Evolutionary conservation across 2,329 filamentous ascomycete genomes (phyloP).

Genomic region (Lecanicillium sp.): DNA sequence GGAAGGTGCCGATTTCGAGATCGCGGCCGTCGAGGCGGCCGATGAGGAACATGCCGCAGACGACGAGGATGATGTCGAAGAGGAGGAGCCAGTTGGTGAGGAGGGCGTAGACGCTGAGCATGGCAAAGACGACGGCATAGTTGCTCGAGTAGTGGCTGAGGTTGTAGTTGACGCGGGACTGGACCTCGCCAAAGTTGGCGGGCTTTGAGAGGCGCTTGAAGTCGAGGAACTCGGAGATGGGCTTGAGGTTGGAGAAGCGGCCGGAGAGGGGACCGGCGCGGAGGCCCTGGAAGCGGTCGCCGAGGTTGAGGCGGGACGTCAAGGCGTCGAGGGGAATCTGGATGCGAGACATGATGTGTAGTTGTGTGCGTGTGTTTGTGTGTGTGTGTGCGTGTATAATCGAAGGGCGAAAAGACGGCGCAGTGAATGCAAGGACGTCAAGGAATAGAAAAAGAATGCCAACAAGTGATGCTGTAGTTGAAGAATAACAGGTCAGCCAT

Average conservation of each 20-base stretch:
- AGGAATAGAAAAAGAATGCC: slow-evolving; percentile 3
- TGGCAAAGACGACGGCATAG: slow-evolving; percentile 87
- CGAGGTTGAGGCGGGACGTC: slow-evolving; percentile 83
- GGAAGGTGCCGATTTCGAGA: slow-evolving; percentile 75
- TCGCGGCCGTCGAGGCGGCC: slow-evolving; percentile 85
- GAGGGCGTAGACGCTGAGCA: slow-evolving; percentile 93
- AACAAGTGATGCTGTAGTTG: background rate
- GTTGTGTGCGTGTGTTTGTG: slow-evolving; percentile 16
- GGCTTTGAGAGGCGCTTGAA: slow-evolving; percentile 95
- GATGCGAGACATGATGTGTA: slow-evolving; percentile 75
- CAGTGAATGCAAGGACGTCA: background rate
- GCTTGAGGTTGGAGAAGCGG: slow-evolving; percentile 88
- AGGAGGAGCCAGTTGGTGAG: slow-evolving; percentile 81
- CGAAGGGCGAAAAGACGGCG: slow-evolving; percentile 7
- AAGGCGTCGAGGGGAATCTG: slow-evolving; percentile 88
- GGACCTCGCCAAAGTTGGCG: slow-evolving; percentile 80
- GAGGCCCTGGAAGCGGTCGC: slow-evolving; percentile 77
- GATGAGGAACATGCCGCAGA: slow-evolving; percentile 84
- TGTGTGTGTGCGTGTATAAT: slow-evolving; percentile 14
- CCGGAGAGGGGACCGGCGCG: slow-evolving; percentile 71
- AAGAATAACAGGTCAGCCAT: background rate
- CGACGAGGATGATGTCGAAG: slow-evolving; percentile 86
- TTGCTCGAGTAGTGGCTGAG: slow-evolving; percentile 96
- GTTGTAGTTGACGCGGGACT: slow-evolving; percentile 95
- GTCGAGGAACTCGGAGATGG: slow-evolving; percentile 90